These are phyloP conservation scores for Porogramme epimiltina DNA, from an alignment of 1,284 basidiomycete genomes.

Conservation along the genomic window DNA sequence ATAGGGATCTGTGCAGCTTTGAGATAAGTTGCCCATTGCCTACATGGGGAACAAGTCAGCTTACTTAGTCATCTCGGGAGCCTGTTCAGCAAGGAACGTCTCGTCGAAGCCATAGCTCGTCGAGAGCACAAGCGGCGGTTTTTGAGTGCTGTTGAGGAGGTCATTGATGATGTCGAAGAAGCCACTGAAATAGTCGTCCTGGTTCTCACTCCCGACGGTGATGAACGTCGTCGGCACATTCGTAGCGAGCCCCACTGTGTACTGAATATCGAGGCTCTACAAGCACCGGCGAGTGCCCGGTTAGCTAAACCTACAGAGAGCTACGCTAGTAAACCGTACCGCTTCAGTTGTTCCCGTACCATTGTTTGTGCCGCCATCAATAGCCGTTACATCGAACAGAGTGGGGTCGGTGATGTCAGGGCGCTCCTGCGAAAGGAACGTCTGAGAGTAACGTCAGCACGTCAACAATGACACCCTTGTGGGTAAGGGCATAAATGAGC, in stretches of 20 bases:
- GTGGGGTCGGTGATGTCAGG: conserved; percentile 44
- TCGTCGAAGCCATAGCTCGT: conserved; percentile 57
- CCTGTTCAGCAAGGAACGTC: conserved; percentile 23
- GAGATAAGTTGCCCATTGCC: background rate
- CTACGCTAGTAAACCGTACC: conserved; percentile 34
- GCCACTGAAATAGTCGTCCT: conserved; percentile 18
- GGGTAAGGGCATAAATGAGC: background rate
- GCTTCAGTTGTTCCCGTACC: conserved; percentile 20
- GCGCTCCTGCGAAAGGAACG: conserved; percentile 49
- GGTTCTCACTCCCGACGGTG: conserved; percentile 15
- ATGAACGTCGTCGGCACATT: conserved; percentile 30
- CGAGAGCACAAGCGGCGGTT: conserved; percentile 32
- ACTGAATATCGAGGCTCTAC: conserved; percentile 64
- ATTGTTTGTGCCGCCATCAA: conserved; percentile 37
- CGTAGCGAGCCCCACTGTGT: conserved; percentile 61
- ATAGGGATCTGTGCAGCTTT: conserved; percentile 33
- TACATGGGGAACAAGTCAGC: too few species aligned
- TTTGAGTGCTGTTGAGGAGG: conserved; percentile 27
- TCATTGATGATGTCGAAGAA: conserved; percentile 33
- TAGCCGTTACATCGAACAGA: conserved; percentile 8
- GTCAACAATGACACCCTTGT: background rate
- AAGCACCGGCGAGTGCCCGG: conserved; percentile 36
- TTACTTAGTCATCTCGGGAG: conserved; percentile 53
- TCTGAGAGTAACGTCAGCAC: conserved; percentile 29
- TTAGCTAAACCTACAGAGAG: conserved; percentile 37